These are phyloP conservation scores for Salmacisia buchloeana DNA, from an alignment of 1,284 basidiomycete species.

Conservation along the genomic window DNA sequence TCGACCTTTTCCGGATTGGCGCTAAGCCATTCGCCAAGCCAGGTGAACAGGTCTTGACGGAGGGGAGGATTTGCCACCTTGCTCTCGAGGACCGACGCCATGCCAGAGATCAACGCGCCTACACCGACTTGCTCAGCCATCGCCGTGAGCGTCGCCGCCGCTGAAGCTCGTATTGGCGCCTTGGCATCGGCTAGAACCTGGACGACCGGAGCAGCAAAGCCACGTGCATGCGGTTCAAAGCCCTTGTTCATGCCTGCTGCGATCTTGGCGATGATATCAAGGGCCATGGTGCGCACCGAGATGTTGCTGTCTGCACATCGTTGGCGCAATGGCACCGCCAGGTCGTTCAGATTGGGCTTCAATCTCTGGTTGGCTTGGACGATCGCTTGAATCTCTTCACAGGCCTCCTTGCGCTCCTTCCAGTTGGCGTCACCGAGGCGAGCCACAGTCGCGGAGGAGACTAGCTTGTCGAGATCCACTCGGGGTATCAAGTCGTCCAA, in stretches of 20 bases:
- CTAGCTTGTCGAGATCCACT: slow-evolving; percentile 80
- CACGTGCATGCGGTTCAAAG: slow-evolving; percentile 80
- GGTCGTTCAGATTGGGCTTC: slow-evolving; percentile 79
- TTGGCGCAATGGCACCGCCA: slow-evolving; percentile 78
- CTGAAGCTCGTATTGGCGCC: slow-evolving; percentile 73
- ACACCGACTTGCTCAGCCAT: slow-evolving; percentile 79
- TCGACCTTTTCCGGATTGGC: slow-evolving; percentile 64
- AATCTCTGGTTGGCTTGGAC: slow-evolving; percentile 86
- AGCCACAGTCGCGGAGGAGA: slow-evolving; percentile 80
- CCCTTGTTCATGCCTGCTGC: slow-evolving; percentile 89
- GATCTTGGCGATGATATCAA: slow-evolving; percentile 83
- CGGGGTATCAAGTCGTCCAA: slow-evolving; percentile 86
- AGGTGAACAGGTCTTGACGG: slow-evolving; percentile 73
- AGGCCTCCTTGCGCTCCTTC: slow-evolving; percentile 93
- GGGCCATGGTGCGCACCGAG: slow-evolving; percentile 78
- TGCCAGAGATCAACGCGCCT: slow-evolving; percentile 71
- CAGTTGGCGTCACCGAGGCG: slow-evolving; percentile 80
- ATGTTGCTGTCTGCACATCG: slow-evolving; percentile 90
- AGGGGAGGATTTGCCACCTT: slow-evolving; percentile 76
- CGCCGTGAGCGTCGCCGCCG: slow-evolving; percentile 69
- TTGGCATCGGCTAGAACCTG: slow-evolving; percentile 91
- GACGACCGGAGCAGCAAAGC: slow-evolving; percentile 71
- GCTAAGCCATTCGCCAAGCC: slow-evolving; percentile 76
- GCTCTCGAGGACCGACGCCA: slow-evolving; percentile 71
- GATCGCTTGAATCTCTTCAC: slow-evolving; percentile 76